Evolutionary conservation across 163 green algal genomes (phyloP).

Genomic region (Coccomyxa subellipsoidea): DNA sequence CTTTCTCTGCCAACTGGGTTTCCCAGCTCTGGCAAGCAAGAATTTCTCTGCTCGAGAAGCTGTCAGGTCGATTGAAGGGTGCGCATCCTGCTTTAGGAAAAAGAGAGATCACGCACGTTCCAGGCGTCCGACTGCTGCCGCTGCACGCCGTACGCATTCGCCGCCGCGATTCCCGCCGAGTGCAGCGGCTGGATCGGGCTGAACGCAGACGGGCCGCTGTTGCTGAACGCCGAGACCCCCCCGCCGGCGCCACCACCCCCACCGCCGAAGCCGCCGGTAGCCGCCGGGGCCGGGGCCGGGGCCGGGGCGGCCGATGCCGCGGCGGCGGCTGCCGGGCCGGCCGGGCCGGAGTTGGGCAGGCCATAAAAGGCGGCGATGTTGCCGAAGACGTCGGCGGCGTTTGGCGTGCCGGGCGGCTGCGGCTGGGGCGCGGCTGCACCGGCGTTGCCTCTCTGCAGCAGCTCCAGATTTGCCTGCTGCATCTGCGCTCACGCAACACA

Average conservation of each 20-base stretch:
- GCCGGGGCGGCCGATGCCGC: no score
- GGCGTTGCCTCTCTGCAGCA: background rate
- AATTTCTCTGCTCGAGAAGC: no score
- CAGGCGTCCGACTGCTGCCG: background rate
- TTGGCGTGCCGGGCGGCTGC: background rate
- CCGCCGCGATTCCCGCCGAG: background rate
- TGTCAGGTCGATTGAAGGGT: no score
- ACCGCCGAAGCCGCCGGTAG: background rate
- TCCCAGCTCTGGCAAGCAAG: no score
- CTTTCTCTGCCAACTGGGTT: no score
- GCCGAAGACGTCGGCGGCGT: background rate
- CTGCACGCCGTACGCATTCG: background rate
- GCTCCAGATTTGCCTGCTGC: slow-evolving; percentile 6
- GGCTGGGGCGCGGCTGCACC: background rate
- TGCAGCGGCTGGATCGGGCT: background rate
- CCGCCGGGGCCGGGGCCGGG: no score
- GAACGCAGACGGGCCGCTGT: background rate
- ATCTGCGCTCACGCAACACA: background rate
- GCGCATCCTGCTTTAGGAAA: background rate
- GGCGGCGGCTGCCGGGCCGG: background rate
- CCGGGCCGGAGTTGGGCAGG: background rate
- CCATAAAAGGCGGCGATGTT: background rate
- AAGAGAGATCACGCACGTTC: background rate
- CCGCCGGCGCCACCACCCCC: background rate
- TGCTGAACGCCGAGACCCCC: background rate